Percentiles rank a stretch among this genome's conserved stretches.
Conservation (phyloP, 306 rosid genomes). For the Canavalia ensiformis region DNA sequence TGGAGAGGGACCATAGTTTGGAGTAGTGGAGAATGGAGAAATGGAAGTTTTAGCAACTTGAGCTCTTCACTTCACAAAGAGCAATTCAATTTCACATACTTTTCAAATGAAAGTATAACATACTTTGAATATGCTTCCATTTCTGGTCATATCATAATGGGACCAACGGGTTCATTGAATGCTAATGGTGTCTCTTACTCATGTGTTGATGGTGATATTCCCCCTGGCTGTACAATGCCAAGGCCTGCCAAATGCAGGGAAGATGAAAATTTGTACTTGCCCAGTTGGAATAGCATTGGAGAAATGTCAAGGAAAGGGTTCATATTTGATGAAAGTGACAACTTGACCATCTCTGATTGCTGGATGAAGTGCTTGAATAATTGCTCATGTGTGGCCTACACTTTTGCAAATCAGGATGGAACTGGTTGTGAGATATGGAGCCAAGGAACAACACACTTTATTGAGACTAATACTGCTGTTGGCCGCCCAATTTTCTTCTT, state of each 20-base stretch:
- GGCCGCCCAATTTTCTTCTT: constrained; percentile 32
- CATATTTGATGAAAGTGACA: constrained; percentile 22
- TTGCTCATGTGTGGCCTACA: constrained; percentile 28
- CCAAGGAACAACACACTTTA: not conserved
- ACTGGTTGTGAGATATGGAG: constrained; percentile 35
- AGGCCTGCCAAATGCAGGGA: constrained; percentile 8
- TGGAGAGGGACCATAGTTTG: constrained; percentile 16
- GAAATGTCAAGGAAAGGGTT: constrained; percentile 5
- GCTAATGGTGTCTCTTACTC: not conserved
- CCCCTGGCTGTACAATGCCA: constrained; percentile 1
- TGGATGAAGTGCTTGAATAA: constrained; percentile 34
- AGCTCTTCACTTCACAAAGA: not conserved
- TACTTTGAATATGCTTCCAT: not conserved
- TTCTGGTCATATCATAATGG: not conserved
- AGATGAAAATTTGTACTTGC: not conserved
- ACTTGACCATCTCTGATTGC: constrained; percentile 13
- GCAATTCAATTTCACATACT: not conserved
- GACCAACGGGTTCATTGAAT: not conserved
- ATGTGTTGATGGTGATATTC: not conserved
- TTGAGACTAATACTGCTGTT: not conserved
- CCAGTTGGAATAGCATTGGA: not conserved
- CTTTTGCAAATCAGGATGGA: not conserved
- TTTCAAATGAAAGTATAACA: not conserved
- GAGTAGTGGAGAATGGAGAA: constrained; percentile 4
- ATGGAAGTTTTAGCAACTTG: constrained; percentile 21